Percentiles rank a stretch among this genome's conserved stretches.
Evolutionary conservation across 2,329 filamentous ascomycete species (phyloP).

Genomic region (Clonostachys rosea): DNA sequence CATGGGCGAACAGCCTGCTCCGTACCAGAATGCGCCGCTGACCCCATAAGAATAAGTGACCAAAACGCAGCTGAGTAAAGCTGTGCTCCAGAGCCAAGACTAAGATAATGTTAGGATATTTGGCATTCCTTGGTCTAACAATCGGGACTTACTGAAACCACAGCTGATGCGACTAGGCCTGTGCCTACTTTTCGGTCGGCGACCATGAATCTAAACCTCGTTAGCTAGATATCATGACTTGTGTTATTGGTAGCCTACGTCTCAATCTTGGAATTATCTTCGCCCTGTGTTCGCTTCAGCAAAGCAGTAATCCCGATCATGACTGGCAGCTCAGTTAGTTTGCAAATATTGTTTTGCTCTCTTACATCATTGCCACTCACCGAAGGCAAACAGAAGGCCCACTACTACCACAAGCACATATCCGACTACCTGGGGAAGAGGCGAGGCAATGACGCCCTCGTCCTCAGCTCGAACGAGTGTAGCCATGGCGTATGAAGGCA

Average conservation of each 20-base stretch:
- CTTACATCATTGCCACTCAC: no score
- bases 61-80: constrained; percentile 65
- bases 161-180: constrained; percentile 5
- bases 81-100: constrained; percentile 80
- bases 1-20: constrained; percentile 65
- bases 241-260: constrained; percentile 19
- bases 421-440: constrained; percentile 18
- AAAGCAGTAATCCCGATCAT: constrained; percentile 41
- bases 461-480: no score
- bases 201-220: constrained; percentile 1
- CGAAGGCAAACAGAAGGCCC: constrained; percentile 23
- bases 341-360: no score
- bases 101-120: constrained; percentile 28
- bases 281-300: constrained; percentile 41
- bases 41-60: constrained; percentile 73
- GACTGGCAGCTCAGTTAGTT: constrained; percentile 5
- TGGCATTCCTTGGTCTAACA: no score
- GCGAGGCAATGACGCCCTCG: neutral
- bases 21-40: constrained; percentile 48
- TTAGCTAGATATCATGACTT: no score
- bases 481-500: no score
- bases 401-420: constrained; percentile 25
- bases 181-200: constrained; percentile 5
- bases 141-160: constrained; percentile 10
- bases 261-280: constrained; percentile 47